A percentile compares a stretch with the other conserved stretches of the same genome.
Evolutionary conservation across 306 rosid species (phyloP).

Genomic region (Castanopsis chinensis): DNA sequence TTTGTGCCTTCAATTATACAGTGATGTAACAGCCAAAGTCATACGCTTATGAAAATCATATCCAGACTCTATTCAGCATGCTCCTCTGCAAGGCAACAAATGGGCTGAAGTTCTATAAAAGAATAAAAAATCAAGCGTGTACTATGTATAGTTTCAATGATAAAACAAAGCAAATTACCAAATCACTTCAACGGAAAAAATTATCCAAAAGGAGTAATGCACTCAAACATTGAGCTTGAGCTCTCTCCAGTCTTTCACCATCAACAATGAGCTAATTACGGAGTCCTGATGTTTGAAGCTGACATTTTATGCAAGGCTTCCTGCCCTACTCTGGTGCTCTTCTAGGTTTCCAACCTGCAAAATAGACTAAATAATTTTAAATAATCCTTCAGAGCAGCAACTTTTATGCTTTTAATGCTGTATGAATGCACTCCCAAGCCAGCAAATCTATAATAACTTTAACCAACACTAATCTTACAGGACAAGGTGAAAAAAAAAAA

Average conservation of each 20-base stretch:
- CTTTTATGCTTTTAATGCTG: neutral
- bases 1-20: neutral
- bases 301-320: neutral
- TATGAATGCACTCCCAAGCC: neutral
- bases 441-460: neutral
- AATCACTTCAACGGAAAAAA: neutral
- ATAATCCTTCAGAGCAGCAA: neutral
- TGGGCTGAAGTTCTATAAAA: neutral
- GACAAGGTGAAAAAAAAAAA: neutral
- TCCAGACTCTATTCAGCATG: neutral
- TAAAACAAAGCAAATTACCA: neutral
- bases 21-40: neutral
- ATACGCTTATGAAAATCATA: neutral
- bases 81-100: neutral
- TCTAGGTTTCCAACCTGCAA: slow-evolving; percentile 8
- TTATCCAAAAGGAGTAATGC: neutral
- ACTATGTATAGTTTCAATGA: neutral
- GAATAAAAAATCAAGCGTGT: neutral
- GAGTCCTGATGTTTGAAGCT: slow-evolving; percentile 1
- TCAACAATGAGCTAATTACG: neutral
- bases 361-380: neutral
- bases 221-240: neutral
- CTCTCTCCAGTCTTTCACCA: neutral
- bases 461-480: neutral
- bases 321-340: neutral